Percentiles rank a stretch among this genome's conserved stretches.
Evolutionary conservation across 441 rosid genomes (phyloP).

Genomic region (Raphanus hybrid): DNA sequence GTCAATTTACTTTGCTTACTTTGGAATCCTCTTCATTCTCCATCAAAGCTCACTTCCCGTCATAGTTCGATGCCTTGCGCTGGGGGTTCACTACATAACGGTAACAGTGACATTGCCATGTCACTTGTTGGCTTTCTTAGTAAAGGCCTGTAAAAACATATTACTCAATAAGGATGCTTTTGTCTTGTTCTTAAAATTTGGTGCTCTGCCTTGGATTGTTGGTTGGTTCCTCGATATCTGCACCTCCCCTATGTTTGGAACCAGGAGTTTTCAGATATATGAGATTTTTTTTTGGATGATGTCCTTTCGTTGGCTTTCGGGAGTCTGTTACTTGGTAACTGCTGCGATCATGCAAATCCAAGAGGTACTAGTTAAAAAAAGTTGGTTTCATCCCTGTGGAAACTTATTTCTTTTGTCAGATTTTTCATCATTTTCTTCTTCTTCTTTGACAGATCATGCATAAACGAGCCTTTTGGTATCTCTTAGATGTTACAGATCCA

Average conservation of each 20-base stretch:
- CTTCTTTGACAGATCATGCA: background rate
- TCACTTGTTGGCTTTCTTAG: background rate
- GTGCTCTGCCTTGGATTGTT: constrained; percentile 31
- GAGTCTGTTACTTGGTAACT: background rate
- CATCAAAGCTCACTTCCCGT: no score
- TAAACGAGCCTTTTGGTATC: constrained; percentile 38
- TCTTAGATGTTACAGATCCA: constrained; percentile 33
- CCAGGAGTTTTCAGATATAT: background rate
- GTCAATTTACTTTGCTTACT: no score
- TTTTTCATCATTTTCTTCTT: background rate
- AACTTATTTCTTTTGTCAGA: background rate
- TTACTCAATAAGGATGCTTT: background rate
- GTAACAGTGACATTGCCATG: no score
- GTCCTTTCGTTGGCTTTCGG: background rate
- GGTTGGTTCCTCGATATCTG: constrained; percentile 27
- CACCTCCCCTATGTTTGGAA: constrained; percentile 13
- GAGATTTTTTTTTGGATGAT: background rate
- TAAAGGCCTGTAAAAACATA: background rate
- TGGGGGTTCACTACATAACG: constrained; percentile 1
- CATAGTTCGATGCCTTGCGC: no score
- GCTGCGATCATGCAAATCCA: constrained; percentile 9
- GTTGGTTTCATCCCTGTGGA: no score
- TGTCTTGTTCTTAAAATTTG: constrained; percentile 19
- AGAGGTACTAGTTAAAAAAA: constrained; percentile 14
- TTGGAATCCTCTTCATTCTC: no score